Base-by-base conservation (phyloP, 352 stramenopile genomes). In the Pythium dissotocum region DNA sequence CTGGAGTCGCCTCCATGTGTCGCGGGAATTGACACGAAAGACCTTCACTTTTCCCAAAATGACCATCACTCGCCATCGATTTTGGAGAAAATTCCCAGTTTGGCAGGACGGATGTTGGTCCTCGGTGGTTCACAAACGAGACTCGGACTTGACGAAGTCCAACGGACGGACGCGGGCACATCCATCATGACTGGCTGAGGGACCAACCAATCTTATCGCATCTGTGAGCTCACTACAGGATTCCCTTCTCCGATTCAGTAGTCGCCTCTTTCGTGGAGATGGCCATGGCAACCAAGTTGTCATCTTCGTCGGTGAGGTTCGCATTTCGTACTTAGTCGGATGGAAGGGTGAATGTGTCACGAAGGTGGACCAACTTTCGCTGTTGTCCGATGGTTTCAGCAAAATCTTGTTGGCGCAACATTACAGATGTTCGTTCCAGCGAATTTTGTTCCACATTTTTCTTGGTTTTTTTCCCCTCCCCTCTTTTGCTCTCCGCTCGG, bases 21-120 rank as follows among this genome's bases (percentile, higher is more conserved):
- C 58, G 53, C 28, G 14, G 13, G 54, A 61, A 21, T 67, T 73
- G 67, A 73, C 67, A 73, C 55, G 35, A 63, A 4, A 14, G 68
- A 74, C 68, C 68, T 67, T 67, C 68, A 74, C 68, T 74, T 57
- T 67, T 14, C 26, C 8, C 28, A 48, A 46, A 36, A 30, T 26
- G 67, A 73, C 61, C 67, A 73, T 69, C 67, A 73, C 67, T 73
- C 67, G 30, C 28, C n/a, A n/a, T 2, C 8, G 10, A 59, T 63
- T 26, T 58, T 69, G 67, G 54, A 69, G 67, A 73, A 73, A 73
- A 69, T 73, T 73, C 67, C 61, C 67, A 73, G 18, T 69, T 66
- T 40, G 55, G 10, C n/a, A 9, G 28, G 14, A 46, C 54, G 48
- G 61, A 63, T 73, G 67, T 69, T 73, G 67, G 67, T 73, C 67